Percentiles rank a stretch among this genome's conserved stretches.
Evolutionary conservation across 2,329 filamentous ascomycete genomes (phyloP).

Genomic region (Colletotrichum lupini): DNA sequence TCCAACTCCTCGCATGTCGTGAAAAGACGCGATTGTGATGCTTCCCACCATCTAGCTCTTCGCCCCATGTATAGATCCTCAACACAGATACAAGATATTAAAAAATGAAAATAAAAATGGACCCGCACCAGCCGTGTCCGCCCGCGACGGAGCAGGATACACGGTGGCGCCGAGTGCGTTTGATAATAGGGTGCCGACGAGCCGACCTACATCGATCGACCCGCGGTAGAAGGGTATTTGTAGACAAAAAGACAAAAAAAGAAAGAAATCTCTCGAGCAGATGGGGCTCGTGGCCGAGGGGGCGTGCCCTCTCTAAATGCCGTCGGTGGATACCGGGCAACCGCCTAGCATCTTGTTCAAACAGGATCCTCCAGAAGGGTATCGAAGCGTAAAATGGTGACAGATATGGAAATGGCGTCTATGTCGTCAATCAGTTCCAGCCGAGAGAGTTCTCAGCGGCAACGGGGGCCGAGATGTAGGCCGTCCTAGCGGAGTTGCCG

Average conservation of each 20-base stretch:
- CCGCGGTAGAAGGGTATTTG: conserved; percentile 26
- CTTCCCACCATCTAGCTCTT: conserved; percentile 6
- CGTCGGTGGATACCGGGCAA: conserved; percentile 25
- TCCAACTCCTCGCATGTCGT: conserved; percentile 30
- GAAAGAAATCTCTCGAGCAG: conserved; percentile 31
- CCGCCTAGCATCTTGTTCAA: conserved; percentile 30
- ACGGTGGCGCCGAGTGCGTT: conserved; percentile 1
- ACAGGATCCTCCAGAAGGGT: conserved; percentile 37
- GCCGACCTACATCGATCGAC: background rate
- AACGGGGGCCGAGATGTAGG: conserved; percentile 86
- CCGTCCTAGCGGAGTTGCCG: conserved; percentile 65
- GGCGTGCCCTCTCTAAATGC: conserved; percentile 24
- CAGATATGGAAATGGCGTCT: conserved; percentile 39
- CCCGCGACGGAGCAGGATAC: background rate
- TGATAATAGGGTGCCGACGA: conserved; percentile 6
- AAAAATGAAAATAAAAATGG: conserved; percentile 20
- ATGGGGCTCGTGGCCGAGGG: conserved; percentile 25
- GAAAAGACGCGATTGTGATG: conserved; percentile 6
- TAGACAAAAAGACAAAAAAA: conserved; percentile 25
- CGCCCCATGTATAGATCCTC: conserved; percentile 25
- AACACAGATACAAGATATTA: conserved; percentile 34
- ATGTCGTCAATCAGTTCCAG: conserved; percentile 78
- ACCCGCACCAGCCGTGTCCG: background rate
- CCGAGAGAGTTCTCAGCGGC: conserved; percentile 95
- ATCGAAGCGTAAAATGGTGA: conserved; percentile 37